Conservation (phyloP, 805 yeast genomes). For the Candida coquimbonensis region DNA sequence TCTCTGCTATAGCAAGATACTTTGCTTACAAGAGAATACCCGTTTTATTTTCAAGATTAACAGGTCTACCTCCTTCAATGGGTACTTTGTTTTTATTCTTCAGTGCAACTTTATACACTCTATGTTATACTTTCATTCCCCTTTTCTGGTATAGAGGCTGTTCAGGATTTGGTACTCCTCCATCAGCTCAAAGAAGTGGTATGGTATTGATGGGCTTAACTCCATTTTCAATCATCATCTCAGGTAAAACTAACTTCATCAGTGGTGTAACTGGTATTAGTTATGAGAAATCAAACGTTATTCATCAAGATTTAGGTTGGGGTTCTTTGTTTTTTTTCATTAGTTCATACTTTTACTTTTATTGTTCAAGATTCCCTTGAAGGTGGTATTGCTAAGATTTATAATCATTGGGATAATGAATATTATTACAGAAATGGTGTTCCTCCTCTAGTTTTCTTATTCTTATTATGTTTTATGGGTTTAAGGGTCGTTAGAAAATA, state of each 20-base stretch:
- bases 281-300: conserved; percentile 46
- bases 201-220: conserved; percentile 41
- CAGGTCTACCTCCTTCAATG: conserved; percentile 33
- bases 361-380: conserved; percentile 37
- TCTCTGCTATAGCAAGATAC: conserved; percentile 25
- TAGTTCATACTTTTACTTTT: conserved; percentile 48
- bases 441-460: conserved; percentile 40
- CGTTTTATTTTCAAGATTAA: conserved; percentile 24
- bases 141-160: conserved; percentile 47
- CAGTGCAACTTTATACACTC: conserved; percentile 27
- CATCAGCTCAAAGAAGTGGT: conserved; percentile 48
- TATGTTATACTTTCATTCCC: conserved; percentile 34
- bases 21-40: conserved; percentile 29
- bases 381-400: conserved; percentile 35
- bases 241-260: conserved; percentile 47
- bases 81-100: conserved; percentile 28
- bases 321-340: conserved; percentile 36
- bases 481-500: conserved; percentile 32
- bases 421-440: conserved; percentile 33
- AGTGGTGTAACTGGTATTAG: conserved; percentile 44
- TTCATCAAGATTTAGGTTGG: conserved; percentile 37
- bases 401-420: conserved; percentile 19
- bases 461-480: conserved; percentile 37
- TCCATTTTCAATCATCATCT: conserved; percentile 42
- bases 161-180: conserved; percentile 50